Percentiles rank a stretch among this genome's conserved stretches.
phyloP scores from a whole-genome alignment of 768 basidiomycete species.

The Xerocomus spinulosus region DNA sequence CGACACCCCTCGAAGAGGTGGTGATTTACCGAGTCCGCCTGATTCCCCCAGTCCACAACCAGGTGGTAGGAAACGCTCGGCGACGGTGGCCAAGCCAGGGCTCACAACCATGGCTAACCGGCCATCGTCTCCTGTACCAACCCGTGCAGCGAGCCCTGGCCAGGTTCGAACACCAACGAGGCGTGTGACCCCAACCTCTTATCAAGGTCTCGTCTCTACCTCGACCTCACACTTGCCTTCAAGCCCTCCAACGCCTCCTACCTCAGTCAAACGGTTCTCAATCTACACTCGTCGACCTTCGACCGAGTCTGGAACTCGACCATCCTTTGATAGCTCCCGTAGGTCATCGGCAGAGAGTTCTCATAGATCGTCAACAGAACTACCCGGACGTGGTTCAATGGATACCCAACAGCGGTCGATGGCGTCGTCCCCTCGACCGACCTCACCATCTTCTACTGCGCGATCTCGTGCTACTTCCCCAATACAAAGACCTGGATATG shows the following conservation, averaged over 20 bases:
- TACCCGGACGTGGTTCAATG: conserved; percentile 15
- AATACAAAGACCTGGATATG: conserved; percentile 40
- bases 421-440: conserved; percentile 31
- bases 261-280: conserved; percentile 27
- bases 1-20: conserved; percentile 34
- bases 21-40: conserved; percentile 42
- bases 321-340: conserved; percentile 31
- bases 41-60: conserved; percentile 45
- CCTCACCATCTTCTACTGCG: conserved; percentile 41
- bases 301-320: conserved; percentile 8
- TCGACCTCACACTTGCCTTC: conserved; percentile 53
- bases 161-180: conserved; percentile 39
- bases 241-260: conserved; percentile 26
- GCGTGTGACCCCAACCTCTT: conserved; percentile 38
- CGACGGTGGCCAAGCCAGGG: conserved; percentile 33
- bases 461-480: conserved; percentile 46
- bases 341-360: conserved; percentile 38
- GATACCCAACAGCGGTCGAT: conserved; percentile 26
- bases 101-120: conserved; percentile 40
- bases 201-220: conserved; percentile 42
- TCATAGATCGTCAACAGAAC: conserved; percentile 30
- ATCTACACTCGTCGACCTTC: conserved; percentile 19
- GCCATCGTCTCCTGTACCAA: conserved; percentile 37
- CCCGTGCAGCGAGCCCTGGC: conserved; percentile 38
- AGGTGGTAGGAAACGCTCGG: conserved; percentile 33